Conservation (phyloP, 495 filamentous ascomycete genomes). For the Saxispiralis lemnorum region DNA sequence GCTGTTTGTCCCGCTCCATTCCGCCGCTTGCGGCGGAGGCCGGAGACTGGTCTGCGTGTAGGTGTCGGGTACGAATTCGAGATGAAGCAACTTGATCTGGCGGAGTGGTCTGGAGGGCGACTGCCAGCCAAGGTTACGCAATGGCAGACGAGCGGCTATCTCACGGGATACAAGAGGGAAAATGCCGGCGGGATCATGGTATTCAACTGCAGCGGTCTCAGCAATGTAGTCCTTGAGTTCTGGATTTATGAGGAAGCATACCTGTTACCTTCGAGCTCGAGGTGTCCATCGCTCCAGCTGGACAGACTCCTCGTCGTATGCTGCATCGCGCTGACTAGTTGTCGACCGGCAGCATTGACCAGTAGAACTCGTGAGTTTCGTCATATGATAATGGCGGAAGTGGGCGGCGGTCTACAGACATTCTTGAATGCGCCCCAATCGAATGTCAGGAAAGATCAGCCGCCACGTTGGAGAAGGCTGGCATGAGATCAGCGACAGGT, state of each 20-base stretch:
- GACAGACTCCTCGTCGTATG: not conserved
- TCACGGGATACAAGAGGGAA: conserved; percentile 64
- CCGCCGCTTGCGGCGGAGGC: not conserved
- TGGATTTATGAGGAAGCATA: conserved; percentile 17
- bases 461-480: too few species aligned
- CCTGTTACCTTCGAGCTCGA: conserved; percentile 60
- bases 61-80: conserved; percentile 52
- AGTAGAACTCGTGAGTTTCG: not conserved
- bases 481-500: too few species aligned
- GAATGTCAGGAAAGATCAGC: too few species aligned
- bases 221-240: not conserved
- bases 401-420: too few species aligned
- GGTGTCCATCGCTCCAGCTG: conserved; percentile 20
- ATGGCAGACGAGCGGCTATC: conserved; percentile 59
- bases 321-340: conserved; percentile 10
- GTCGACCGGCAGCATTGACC: not conserved
- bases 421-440: too few species aligned
- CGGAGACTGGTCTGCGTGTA: conserved; percentile 7
- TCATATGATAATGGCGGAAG: too few species aligned
- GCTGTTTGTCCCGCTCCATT: conserved; percentile 11
- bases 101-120: conserved; percentile 76
- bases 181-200: conserved; percentile 75
- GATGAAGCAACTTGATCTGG: conserved; percentile 79
- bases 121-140: conserved; percentile 94
- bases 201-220: conserved; percentile 28